Conservation (phyloP, 306 rosid genomes). For the Quercus parvula region DNA sequence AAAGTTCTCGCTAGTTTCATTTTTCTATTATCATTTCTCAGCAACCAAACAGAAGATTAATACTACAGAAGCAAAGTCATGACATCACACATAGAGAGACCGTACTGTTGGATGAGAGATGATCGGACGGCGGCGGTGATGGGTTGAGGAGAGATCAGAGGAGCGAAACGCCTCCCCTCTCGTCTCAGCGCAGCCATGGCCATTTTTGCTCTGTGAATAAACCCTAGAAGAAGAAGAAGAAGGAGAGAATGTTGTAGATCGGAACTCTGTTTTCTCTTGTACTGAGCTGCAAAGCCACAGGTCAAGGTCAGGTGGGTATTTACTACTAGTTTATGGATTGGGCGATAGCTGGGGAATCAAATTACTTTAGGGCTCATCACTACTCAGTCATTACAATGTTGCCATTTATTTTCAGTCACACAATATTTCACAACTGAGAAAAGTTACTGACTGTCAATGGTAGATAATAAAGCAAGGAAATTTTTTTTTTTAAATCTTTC, state of each 20-base stretch:
- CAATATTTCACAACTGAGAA: too few relatives aligned
- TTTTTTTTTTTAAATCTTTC: too few relatives aligned
- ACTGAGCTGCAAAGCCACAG: background rate
- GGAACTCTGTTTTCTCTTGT: background rate
- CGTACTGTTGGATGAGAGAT: conserved; percentile 45
- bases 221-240: too few relatives aligned
- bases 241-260: background rate
- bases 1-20: background rate
- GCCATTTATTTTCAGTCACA: fast-evolving
- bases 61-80: background rate
- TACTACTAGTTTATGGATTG: too few relatives aligned
- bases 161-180: conserved; percentile 80
- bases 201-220: background rate
- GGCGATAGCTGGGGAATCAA: too few relatives aligned
- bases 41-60: conserved; percentile 1
- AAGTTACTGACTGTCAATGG: fast-evolving
- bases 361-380: too few relatives aligned
- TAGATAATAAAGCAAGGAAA: fast-evolving
- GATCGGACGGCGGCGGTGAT: conserved; percentile 46
- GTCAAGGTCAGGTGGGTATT: background rate
- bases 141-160: conserved; percentile 58
- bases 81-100: background rate
- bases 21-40: background rate
- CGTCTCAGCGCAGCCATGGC: conserved; percentile 90
- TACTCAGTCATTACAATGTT: too few relatives aligned